phyloP scores from a whole-genome alignment of 2,329 filamentous ascomycete species.

The Aureobasidium sp. region DNA sequence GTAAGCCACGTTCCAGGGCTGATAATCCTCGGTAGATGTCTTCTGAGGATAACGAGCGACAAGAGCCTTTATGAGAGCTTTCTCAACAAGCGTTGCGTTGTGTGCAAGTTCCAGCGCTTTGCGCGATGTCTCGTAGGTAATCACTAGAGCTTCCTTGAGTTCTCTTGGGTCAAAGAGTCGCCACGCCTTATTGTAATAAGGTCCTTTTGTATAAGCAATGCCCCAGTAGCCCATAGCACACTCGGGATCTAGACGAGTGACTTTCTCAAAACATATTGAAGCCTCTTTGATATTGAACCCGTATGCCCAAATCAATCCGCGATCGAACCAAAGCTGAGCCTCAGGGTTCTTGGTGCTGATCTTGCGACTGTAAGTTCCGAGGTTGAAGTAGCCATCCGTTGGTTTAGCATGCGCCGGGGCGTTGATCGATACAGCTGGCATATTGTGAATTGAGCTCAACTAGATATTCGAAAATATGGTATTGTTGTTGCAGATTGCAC shows the following conservation, averaged over 20 bases:
- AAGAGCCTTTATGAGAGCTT: conserved; percentile 57
- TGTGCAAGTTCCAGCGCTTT: conserved; percentile 37
- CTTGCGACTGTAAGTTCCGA: conserved; percentile 51
- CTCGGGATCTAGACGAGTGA: conserved; percentile 45
- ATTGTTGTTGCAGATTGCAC: neutral
- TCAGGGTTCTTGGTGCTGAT: conserved; percentile 48
- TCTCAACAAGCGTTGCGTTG: conserved; percentile 47
- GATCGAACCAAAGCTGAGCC: conserved; percentile 61
- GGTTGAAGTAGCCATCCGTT: conserved; percentile 40
- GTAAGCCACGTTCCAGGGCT: conserved; percentile 52
- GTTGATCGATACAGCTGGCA: conserved; percentile 6
- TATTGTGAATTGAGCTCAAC: neutral
- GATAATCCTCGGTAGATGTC: conserved; percentile 17
- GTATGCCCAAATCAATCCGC: conserved; percentile 66
- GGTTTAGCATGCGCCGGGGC: neutral
- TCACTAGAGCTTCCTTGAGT: conserved; percentile 43
- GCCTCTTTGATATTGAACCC: conserved; percentile 72
- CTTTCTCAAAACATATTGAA: conserved; percentile 55
- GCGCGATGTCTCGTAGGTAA: conserved; percentile 41
- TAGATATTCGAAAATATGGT: neutral
- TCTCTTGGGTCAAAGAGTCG: conserved; percentile 59
- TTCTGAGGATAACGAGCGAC: conserved; percentile 50
- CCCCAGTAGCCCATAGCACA: conserved; percentile 65
- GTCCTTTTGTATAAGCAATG: conserved; percentile 62
- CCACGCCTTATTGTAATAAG: conserved; percentile 78